Evolutionary conservation across 352 stramenopile species (phyloP).

Genomic region (Phytopythium mirpurense): DNA sequence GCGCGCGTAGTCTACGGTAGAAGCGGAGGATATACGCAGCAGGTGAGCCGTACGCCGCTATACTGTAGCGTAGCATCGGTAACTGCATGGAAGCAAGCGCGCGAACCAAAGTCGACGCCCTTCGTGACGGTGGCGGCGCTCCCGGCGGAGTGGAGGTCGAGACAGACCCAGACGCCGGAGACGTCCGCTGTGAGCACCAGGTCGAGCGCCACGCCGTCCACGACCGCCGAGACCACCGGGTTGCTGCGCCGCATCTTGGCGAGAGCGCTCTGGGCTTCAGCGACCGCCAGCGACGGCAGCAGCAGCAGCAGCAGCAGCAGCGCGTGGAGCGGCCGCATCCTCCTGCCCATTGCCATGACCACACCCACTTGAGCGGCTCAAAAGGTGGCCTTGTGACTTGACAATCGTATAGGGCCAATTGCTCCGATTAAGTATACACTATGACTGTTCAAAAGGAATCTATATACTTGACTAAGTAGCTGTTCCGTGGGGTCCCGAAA

Average conservation of each 20-base stretch:
- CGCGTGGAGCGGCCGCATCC: no score
- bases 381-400: no score
- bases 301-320: background rate
- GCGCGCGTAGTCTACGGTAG: constrained; percentile 51
- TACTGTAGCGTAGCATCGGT: background rate
- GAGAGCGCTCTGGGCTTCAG: constrained; percentile 9
- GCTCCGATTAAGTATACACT: no score
- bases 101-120: constrained; percentile 33
- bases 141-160: constrained; percentile 13
- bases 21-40: no score
- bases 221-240: constrained; percentile 24
- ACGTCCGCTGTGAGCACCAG: constrained; percentile 43
- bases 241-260: constrained; percentile 42
- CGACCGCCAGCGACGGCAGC: background rate
- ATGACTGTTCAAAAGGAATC: no score
- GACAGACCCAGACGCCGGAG: constrained; percentile 32
- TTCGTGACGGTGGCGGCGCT: background rate
- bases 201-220: constrained; percentile 24
- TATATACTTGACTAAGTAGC: no score
- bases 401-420: no score
- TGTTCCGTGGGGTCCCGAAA: no score
- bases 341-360: no score
- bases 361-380: no score
- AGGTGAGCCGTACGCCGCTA: no score
- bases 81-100: no score